Percentiles rank a stretch among this genome's conserved stretches.
Evolutionary conservation across 2,329 filamentous ascomycete genomes (phyloP).

Genomic region (Hymenoscyphus repandus): DNA sequence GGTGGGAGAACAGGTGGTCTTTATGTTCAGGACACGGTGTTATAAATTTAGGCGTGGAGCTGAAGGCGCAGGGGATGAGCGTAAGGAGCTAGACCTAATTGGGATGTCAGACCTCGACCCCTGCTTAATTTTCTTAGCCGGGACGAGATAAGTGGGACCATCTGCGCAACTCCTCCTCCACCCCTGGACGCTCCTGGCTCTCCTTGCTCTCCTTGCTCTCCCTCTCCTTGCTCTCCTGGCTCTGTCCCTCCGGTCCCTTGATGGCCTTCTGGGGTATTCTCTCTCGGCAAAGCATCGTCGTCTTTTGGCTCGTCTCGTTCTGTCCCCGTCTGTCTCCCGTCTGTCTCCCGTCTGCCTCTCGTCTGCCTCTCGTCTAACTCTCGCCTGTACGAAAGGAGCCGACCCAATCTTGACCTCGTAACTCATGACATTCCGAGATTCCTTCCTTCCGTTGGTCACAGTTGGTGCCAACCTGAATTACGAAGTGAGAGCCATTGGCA

Average conservation of each 20-base stretch:
- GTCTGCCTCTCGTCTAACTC: not conserved
- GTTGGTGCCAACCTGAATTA: too few species aligned
- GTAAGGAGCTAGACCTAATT: not conserved
- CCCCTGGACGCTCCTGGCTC: not conserved
- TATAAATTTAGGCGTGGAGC: conserved; percentile 14
- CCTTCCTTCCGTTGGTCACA: too few species aligned
- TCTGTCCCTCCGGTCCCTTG: not conserved
- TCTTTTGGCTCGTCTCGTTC: too few species aligned
- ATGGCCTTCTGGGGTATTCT: not conserved
- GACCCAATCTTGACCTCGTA: too few species aligned
- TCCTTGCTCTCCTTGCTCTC: not conserved
- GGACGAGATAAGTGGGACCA: too few species aligned
- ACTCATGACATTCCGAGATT: too few species aligned
- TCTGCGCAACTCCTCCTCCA: too few species aligned
- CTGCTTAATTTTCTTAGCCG: not conserved
- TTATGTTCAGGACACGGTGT: conserved; percentile 20
- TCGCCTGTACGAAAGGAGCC: too few species aligned
- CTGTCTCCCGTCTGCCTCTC: not conserved
- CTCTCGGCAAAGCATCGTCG: too few species aligned
- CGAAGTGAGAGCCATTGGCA: too few species aligned
- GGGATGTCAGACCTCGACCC: not conserved
- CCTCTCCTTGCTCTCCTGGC: not conserved
- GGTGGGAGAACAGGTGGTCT: conserved; percentile 13
- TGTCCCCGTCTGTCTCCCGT: not conserved
- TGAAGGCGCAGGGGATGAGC: not conserved